phyloP scores from a whole-genome alignment of 768 basidiomycete genomes.

The Glaciozyma martinii region DNA sequence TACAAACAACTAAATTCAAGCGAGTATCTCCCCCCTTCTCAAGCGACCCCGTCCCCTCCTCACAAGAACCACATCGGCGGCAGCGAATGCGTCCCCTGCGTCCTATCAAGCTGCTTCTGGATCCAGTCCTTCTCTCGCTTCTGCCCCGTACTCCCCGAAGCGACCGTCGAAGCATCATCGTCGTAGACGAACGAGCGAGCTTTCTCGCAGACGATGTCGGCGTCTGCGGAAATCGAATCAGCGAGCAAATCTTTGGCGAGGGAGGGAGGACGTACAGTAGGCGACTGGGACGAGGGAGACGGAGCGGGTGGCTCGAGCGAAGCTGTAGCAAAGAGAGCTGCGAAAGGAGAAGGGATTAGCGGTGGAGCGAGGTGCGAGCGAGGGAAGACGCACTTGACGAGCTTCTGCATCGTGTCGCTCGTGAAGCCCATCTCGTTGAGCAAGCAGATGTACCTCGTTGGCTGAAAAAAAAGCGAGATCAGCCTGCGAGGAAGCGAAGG shows the following conservation, averaged over 20 bases:
- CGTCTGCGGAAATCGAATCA: background rate
- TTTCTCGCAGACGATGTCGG: slow-evolving; percentile 26
- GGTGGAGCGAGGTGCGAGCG: background rate
- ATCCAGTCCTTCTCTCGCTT: slow-evolving; percentile 6
- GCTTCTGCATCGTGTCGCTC: slow-evolving; percentile 24
- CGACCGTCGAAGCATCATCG: slow-evolving; percentile 14
- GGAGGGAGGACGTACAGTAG: slow-evolving; percentile 9
- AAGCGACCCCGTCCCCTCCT: too few species aligned
- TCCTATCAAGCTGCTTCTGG: slow-evolving; percentile 19
- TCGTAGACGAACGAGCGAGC: slow-evolving; percentile 23
- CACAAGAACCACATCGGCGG: slow-evolving; percentile 3
- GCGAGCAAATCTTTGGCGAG: background rate
- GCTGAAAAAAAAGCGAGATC: background rate
- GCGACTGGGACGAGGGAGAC: slow-evolving; percentile 30
- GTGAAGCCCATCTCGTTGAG: slow-evolving; percentile 29
- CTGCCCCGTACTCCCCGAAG: background rate
- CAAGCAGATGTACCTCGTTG: slow-evolving; percentile 32
- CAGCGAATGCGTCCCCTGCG: background rate
- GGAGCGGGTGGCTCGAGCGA: slow-evolving; percentile 31
- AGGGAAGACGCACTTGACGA: slow-evolving; percentile 9
- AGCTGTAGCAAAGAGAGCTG: slow-evolving; percentile 33
- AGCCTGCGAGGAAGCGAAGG: background rate
- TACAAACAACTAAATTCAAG: too few species aligned
- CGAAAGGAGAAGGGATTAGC: background rate
- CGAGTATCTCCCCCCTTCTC: too few species aligned